A percentile compares a stretch with the other conserved stretches of the same genome.
Conservation (phyloP, 1,284 basidiomycete genomes). For the Ustilago sp. region DNA sequence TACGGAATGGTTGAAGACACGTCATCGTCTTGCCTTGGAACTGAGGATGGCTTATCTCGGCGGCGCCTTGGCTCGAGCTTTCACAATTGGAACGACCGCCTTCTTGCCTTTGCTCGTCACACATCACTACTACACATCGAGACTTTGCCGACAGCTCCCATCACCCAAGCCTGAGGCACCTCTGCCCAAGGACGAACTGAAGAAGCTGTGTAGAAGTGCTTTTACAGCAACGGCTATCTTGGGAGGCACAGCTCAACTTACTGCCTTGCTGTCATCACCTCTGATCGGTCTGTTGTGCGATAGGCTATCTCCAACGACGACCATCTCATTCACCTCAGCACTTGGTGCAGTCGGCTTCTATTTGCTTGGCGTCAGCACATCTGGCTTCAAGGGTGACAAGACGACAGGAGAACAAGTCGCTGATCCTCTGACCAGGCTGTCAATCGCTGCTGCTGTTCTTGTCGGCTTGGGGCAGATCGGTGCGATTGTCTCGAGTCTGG, state of each 20-base stretch:
- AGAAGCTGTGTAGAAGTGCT: slow-evolving; percentile 51
- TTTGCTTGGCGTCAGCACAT: slow-evolving; percentile 37
- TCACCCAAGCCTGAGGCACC: slow-evolving; percentile 40
- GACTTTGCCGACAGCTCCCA: slow-evolving; percentile 42
- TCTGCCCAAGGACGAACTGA: slow-evolving; percentile 50
- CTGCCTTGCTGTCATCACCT: slow-evolving; percentile 49
- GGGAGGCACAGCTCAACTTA: slow-evolving; percentile 51
- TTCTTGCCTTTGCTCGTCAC: slow-evolving; percentile 59
- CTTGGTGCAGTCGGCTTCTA: slow-evolving; percentile 43
- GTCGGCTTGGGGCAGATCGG: slow-evolving; percentile 54
- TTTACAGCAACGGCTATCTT: slow-evolving; percentile 54
- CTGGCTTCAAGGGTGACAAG: slow-evolving; percentile 28
- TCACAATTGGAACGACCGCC: slow-evolving; percentile 59
- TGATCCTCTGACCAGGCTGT: slow-evolving; percentile 35
- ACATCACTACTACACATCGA: slow-evolving; percentile 57
- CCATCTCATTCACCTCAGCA: slow-evolving; percentile 38
- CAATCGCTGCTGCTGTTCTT: slow-evolving; percentile 43
- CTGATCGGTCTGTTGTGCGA: slow-evolving; percentile 51
- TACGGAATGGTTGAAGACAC: slow-evolving; percentile 3
- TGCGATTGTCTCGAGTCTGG: slow-evolving; percentile 52
- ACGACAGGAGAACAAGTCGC: slow-evolving; percentile 38
- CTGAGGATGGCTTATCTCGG: slow-evolving; percentile 56
- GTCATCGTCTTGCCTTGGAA: slow-evolving; percentile 22
- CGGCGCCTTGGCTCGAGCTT: slow-evolving; percentile 50
- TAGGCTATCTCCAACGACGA: slow-evolving; percentile 28